These are phyloP conservation scores for Patellifolia procumbens DNA, from an alignment of 179 eudicot genomes.

Conservation along the genomic window DNA sequence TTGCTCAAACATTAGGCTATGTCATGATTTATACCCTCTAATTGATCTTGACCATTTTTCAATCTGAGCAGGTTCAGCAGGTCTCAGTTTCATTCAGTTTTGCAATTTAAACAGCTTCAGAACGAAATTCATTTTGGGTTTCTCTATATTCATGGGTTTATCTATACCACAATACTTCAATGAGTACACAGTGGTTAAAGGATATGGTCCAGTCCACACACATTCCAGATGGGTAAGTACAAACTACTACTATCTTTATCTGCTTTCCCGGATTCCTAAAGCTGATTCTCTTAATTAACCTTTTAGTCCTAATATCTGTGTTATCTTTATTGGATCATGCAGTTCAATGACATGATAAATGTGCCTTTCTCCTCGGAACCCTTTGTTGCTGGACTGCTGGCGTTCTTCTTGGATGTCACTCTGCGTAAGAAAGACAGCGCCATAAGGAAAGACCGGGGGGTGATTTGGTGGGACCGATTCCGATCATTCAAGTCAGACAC, in stretches of 20 bases:
- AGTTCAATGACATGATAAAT: slow-evolving; percentile 83
- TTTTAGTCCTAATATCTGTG: background rate
- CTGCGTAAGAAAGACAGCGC: slow-evolving; percentile 46
- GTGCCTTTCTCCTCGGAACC: slow-evolving; percentile 88
- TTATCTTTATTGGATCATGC: slow-evolving; percentile 6
- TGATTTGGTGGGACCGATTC: slow-evolving; percentile 81
- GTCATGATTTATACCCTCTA: background rate
- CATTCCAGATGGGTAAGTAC: slow-evolving; percentile 81
- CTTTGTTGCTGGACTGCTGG: slow-evolving; percentile 73
- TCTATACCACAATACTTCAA: slow-evolving; percentile 96
- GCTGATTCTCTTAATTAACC: background rate
- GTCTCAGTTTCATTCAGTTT: slow-evolving; percentile 81
- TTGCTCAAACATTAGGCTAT: background rate
- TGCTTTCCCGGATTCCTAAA: background rate
- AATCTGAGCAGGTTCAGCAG: slow-evolving; percentile 69
- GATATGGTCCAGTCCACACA: slow-evolving; percentile 90
- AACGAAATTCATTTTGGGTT: slow-evolving; percentile 77
- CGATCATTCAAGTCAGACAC: slow-evolving; percentile 61
- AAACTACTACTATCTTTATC: background rate
- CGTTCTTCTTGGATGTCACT: slow-evolving; percentile 67
- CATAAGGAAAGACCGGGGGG: slow-evolving; percentile 67
- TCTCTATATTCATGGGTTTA: slow-evolving; percentile 90
- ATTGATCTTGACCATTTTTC: background rate
- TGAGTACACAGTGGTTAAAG: slow-evolving; percentile 56
- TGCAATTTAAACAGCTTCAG: slow-evolving; percentile 95